Percentiles rank a stretch among this genome's conserved stretches.
Evolutionary conservation across 345 rosid species (phyloP).

Genomic region (Gynandropsis gynandra): DNA sequence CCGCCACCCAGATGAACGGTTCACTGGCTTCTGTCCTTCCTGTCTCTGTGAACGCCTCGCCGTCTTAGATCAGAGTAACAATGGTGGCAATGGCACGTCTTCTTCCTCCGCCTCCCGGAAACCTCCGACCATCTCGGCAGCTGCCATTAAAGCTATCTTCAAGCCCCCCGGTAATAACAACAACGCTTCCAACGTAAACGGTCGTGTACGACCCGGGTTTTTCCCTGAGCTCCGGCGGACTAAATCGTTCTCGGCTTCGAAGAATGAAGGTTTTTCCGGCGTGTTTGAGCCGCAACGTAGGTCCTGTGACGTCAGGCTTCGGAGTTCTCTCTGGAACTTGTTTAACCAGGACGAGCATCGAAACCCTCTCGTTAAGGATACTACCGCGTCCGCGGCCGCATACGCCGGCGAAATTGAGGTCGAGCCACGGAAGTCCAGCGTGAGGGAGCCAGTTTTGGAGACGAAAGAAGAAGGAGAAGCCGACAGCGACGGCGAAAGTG

Average conservation of each 20-base stretch:
- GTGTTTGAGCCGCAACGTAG: constrained; percentile 84
- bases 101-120: constrained; percentile 37
- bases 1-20: constrained; percentile 78
- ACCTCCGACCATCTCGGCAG: constrained; percentile 41
- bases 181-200: constrained; percentile 8
- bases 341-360: constrained; percentile 57
- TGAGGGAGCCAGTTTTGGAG: constrained; percentile 38
- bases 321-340: constrained; percentile 55
- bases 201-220: constrained; percentile 33
- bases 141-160: constrained; percentile 63
- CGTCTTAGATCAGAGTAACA: constrained; percentile 48
- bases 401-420: constrained; percentile 25
- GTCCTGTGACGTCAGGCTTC: constrained; percentile 88
- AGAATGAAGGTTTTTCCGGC: constrained; percentile 75
- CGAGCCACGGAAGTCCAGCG: constrained; percentile 38
- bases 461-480: constrained; percentile 34
- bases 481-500: constrained; percentile 28
- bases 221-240: constrained; percentile 91
- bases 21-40: constrained; percentile 90
- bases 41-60: constrained; percentile 98
- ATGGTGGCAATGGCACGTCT: constrained; percentile 27
- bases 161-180: constrained; percentile 26
- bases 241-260: constrained; percentile 87
- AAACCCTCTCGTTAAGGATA: constrained; percentile 27
- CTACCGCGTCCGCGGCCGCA: constrained; percentile 11